Percentiles rank a stretch among this genome's conserved stretches.
Evolutionary conservation across 108 stramenopile species (phyloP).

Genomic region (Fragilariopsis cylindrus): DNA sequence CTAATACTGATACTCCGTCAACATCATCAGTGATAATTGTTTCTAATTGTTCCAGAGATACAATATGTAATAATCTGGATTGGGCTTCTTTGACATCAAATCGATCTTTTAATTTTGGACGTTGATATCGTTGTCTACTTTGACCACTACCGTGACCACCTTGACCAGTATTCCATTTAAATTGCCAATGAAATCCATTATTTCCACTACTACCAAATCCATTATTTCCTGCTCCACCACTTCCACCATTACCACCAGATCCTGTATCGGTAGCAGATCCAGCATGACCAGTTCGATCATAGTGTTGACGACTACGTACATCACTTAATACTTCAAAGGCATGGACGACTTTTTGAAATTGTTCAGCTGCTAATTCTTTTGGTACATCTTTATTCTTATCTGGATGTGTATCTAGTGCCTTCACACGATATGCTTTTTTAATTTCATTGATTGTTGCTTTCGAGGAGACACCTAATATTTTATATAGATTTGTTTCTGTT

Average conservation of each 20-base stretch:
- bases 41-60: conserved; percentile 59
- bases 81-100: conserved; percentile 58
- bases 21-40: conserved; percentile 56
- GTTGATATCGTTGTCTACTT: conserved; percentile 2
- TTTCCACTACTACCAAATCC: background rate
- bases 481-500: conserved; percentile 73
- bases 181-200: conserved; percentile 20
- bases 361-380: conserved; percentile 54
- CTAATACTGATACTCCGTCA: conserved; percentile 41
- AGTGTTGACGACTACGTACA: conserved; percentile 28
- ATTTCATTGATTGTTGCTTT: conserved; percentile 69
- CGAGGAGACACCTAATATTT: conserved; percentile 76
- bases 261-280: background rate
- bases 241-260: background rate
- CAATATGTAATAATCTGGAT: conserved; percentile 59
- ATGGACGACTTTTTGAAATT: conserved; percentile 63
- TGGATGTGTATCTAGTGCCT: conserved; percentile 76
- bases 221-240: conserved; percentile 17
- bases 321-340: conserved; percentile 70
- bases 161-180: conserved; percentile 20
- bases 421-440: conserved; percentile 87
- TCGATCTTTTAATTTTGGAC: conserved; percentile 47
- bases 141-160: background rate
- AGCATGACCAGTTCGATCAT: conserved; percentile 53
- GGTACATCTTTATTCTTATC: conserved; percentile 73